phyloP scores from a whole-genome alignment of 352 stramenopile genomes.

The Globisporangium nagaii region DNA sequence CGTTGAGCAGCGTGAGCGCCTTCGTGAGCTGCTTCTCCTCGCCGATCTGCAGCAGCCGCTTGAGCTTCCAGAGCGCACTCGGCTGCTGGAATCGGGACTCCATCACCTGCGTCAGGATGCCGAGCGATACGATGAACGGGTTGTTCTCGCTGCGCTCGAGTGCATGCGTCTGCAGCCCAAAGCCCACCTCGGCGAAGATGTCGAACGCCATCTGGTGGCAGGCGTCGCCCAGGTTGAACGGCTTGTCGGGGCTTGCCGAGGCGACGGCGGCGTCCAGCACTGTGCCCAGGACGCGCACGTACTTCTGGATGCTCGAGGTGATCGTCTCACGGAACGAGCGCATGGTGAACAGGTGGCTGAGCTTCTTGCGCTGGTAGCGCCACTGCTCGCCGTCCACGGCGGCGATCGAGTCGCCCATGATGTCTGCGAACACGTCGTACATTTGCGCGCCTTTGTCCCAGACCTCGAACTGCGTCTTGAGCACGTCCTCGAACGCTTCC shows the following conservation, averaged over 20 bases:
- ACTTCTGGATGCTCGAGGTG: constrained; percentile 28
- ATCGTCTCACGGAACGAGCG: constrained; percentile 32
- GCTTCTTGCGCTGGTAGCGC: constrained; percentile 53
- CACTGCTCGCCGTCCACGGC: constrained; percentile 41
- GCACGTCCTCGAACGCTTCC: constrained; percentile 35
- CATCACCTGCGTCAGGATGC: background rate
- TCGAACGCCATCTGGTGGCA: constrained; percentile 49
- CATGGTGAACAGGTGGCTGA: constrained; percentile 78
- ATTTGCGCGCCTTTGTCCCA: constrained; percentile 58
- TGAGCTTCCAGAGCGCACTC: constrained; percentile 29
- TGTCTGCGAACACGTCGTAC: constrained; percentile 30
- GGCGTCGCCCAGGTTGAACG: constrained; percentile 15
- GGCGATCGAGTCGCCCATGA: constrained; percentile 57
- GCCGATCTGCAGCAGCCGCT: constrained; percentile 28
- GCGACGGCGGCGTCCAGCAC: constrained; percentile 13
- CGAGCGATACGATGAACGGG: constrained; percentile 26
- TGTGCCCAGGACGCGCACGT: constrained; percentile 23
- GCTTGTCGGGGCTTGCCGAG: background rate
- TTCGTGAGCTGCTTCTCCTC: constrained; percentile 34
- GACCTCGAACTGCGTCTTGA: constrained; percentile 57
- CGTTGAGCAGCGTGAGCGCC: constrained; percentile 33
- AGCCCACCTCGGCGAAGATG: constrained; percentile 45
- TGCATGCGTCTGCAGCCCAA: constrained; percentile 40
- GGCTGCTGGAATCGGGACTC: constrained; percentile 26
- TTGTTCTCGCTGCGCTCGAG: constrained; percentile 30